Base-by-base conservation (phyloP, 768 basidiomycete species). In the Leucosporidium yakuticum region DNA sequence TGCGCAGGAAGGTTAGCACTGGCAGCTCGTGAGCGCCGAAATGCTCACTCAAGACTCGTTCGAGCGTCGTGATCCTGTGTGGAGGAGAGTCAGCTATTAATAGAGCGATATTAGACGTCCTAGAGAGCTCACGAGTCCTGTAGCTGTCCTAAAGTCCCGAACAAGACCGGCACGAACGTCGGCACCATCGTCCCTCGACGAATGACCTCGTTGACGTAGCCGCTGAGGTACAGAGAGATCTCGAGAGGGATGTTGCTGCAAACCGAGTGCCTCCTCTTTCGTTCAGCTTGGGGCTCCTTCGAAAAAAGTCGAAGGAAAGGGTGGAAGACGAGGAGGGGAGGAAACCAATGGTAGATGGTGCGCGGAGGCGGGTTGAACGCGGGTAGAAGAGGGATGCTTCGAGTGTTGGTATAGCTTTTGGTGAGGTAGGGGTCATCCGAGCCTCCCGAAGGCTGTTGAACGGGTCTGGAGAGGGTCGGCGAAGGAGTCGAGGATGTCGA, bases 11-110 rank as follows among this genome's bases (percentile, higher is more conserved):
- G 6, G 29, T 31, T 0, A 20, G 32, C 12, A 8, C 21, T 20
- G 32, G 19, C 14, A 1, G 31, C n/a, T 20, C 55, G 55, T 6
- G 39, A 12, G 76, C 4, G 77, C 74, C 6, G 12, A 36, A 15
- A 8, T 44, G 39, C 39, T 44, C 39, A 44, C 39, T 44, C 8
- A 77, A 74, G 8, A 79, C 73, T 20, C 77, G 76, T 23, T 77
- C 77, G 29, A 76, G 72, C 14, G 74, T 74, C 4, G 77, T 74
- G 14, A 79, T 60, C 4, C 74, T 63, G n/a, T 76, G 25, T 3
- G 39, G 39, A 44, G 14, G 39, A 8, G 39, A 15, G 11, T 44
- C 39, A 15, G 39, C 12, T 8, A 44, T 3, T 44, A 3, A 44
- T 15, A 9, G 3, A 2, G 39, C 8, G 2, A 12, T 8, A 19